Base-by-base conservation (phyloP, 352 stramenopile species). In the Pythium diclinum region DNA sequence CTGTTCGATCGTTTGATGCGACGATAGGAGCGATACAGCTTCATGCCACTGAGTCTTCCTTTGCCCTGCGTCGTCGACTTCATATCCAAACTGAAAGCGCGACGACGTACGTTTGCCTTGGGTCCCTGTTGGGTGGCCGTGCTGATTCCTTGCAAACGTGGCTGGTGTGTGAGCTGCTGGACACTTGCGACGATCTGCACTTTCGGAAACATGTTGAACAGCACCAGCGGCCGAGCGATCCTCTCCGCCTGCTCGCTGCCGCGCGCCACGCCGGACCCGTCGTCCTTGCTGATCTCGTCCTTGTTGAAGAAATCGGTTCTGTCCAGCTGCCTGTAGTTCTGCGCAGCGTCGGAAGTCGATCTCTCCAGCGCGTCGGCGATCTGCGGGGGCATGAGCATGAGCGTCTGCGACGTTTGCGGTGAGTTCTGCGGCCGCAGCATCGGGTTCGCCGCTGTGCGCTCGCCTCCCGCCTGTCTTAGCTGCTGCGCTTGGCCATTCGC, bases 201-300 rank as follows among this genome's bases (percentile, higher is more conserved):
- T 59, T 90, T 93, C 0, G 87, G 87, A 28, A 95, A 95, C 80
- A 95, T 92, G 48, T 74, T 82, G 61, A 92, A 95, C 11, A 94
- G 65, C 33, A 75, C 63, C 1, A 78, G 62, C 0, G 79, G 68
- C n/a, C 84, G 73, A 14, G 61, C 69, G 47, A 59, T 61, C 49
- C 87, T 88, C 48, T 92, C 81, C 1, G 72, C 67, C 40, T 84
- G 74, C 33, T 90, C 81, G 32, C 56, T 89, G 25, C 76, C 68
- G 16, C 69, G 72, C 32, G 81, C 73, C 13, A 49, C 42, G 3
- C 25, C 46, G 2, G 58, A 32, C 3, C 42, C 54, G 33, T 73
- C 67, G 30, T 93, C 85, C 32, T 91, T 82, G 46, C 71, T 91
- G 40, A 91, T 89, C 52, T 93, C 85, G 51, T 93, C 85, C 38